A percentile compares a stretch with the other conserved stretches of the same genome.
Conservation (phyloP, 352 stramenopile genomes). For the Pythium guiyangense region DNA sequence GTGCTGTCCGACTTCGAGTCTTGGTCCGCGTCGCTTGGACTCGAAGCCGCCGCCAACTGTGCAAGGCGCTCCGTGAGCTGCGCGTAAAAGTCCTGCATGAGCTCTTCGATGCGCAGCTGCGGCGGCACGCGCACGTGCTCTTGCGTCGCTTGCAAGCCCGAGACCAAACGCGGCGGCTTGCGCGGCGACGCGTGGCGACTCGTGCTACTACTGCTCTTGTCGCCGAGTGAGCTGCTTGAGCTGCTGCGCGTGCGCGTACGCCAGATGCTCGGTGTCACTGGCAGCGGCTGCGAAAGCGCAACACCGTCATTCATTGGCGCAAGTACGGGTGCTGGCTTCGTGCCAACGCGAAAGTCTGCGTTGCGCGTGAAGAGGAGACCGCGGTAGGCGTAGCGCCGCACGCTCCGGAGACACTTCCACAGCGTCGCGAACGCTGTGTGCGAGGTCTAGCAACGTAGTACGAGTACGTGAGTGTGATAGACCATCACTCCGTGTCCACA, state of each 20-base stretch:
- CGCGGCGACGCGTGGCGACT: constrained; percentile 27
- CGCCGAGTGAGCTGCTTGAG: constrained; percentile 36
- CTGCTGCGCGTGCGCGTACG: constrained; percentile 38
- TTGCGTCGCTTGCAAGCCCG: constrained; percentile 54
- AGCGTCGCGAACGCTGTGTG: constrained; percentile 60
- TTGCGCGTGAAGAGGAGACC: constrained; percentile 74
- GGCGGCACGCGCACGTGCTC: constrained; percentile 60
- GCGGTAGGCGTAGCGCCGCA: constrained; percentile 69
- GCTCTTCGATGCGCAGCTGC: constrained; percentile 52
- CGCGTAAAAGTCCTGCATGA: constrained; percentile 56
- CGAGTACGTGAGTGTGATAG: no score
- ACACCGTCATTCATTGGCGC: constrained; percentile 22
- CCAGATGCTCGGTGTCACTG: constrained; percentile 37
- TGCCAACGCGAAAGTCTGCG: constrained; percentile 60
- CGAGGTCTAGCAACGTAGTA: no score
- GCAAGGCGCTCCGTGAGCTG: constrained; percentile 41
- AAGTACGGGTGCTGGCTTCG: constrained; percentile 54
- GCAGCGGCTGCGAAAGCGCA: constrained; percentile 16
- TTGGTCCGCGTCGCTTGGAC: constrained; percentile 11
- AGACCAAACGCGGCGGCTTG: constrained; percentile 24
- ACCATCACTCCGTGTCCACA: background rate
- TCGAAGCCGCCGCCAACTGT: constrained; percentile 17
- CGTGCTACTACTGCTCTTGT: constrained; percentile 21
- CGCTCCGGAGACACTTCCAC: constrained; percentile 72
- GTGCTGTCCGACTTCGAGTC: constrained; percentile 3